A percentile compares a stretch with the other conserved stretches of the same genome.
These are phyloP conservation scores for Moesziomyces globuligerus DNA, from an alignment of 1,284 basidiomycete genomes.

Conservation along the genomic window DNA sequence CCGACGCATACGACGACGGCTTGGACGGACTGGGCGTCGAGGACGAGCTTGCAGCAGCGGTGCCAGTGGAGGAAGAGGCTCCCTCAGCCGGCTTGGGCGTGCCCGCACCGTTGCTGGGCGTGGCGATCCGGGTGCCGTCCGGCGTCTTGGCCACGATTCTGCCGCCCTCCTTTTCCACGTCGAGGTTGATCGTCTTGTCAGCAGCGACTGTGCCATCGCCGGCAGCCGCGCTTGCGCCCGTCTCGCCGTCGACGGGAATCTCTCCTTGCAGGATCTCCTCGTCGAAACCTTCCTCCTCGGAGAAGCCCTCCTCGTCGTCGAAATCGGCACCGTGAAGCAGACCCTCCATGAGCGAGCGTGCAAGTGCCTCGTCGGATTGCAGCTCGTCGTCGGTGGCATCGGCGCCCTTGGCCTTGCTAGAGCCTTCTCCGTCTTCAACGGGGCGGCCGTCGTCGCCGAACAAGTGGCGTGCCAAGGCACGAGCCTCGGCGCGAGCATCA, in stretches of 20 bases:
- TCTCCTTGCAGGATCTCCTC: constrained; percentile 58
- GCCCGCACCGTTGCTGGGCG: constrained; percentile 73
- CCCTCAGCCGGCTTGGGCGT: constrained; percentile 42
- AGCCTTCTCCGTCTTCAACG: constrained; percentile 21
- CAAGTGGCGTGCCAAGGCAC: constrained; percentile 30
- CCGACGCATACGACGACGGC: constrained; percentile 84
- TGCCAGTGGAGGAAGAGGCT: constrained; percentile 57
- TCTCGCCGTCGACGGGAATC: constrained; percentile 39
- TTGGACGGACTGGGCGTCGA: constrained; percentile 40
- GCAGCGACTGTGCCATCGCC: constrained; percentile 22
- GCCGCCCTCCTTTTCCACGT: constrained; percentile 55
- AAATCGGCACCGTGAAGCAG: constrained; percentile 51
- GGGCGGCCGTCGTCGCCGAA: constrained; percentile 23
- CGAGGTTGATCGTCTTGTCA: constrained; percentile 59
- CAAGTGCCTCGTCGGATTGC: constrained; percentile 50
- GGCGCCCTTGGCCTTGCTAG: constrained; percentile 15
- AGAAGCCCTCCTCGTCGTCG: constrained; percentile 53
- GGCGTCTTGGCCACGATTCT: constrained; percentile 94
- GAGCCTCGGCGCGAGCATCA: constrained; percentile 34
- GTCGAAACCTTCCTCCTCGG: constrained; percentile 58
- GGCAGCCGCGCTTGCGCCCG: constrained; percentile 7
- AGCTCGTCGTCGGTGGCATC: constrained; percentile 14
- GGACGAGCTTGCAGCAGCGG: constrained; percentile 21
- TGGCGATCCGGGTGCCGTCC: constrained; percentile 90
- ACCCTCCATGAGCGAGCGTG: constrained; percentile 53